phyloP scores from a whole-genome alignment of 1,139 yeast species.

The Nakaseomyces glabratus region DNA sequence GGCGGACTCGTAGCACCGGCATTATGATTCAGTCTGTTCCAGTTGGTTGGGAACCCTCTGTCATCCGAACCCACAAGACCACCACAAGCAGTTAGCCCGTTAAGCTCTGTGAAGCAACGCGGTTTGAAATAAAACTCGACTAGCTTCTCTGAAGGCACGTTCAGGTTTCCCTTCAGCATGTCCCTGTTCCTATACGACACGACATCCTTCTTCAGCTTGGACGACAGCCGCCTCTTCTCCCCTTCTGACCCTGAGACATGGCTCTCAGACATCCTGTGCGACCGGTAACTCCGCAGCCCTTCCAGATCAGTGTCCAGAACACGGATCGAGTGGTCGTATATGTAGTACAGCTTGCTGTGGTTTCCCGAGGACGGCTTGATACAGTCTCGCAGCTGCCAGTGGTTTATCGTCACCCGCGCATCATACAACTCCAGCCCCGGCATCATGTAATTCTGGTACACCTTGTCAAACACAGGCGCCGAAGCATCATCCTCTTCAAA shows the following conservation, averaged over 20 bases:
- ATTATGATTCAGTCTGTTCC: slow-evolving; percentile 17
- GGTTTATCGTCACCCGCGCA: slow-evolving; percentile 38
- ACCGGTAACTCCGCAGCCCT: slow-evolving; percentile 9
- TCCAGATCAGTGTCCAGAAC: slow-evolving; percentile 34
- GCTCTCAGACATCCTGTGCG: slow-evolving; percentile 17
- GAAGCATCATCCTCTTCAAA: slow-evolving; percentile 2
- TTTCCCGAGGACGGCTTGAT: slow-evolving; percentile 40
- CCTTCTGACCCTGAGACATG: slow-evolving; percentile 13
- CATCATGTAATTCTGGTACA: slow-evolving; percentile 29
- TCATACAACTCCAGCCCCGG: slow-evolving; percentile 29
- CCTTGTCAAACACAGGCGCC: slow-evolving; percentile 15
- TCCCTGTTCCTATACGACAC: too few species aligned
- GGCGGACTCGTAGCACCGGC: slow-evolving; percentile 4
- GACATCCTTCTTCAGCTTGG: too few species aligned
- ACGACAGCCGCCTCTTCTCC: slow-evolving; percentile 23
- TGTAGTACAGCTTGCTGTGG: slow-evolving; percentile 40
- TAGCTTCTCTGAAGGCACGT: slow-evolving; percentile 29
- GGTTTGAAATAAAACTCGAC: slow-evolving; percentile 53
- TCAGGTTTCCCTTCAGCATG: neutral
- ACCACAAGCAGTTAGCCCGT: slow-evolving; percentile 57
- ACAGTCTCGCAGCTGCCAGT: slow-evolving; percentile 85
- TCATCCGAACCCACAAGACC: slow-evolving; percentile 46
- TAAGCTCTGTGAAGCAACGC: slow-evolving; percentile 55
- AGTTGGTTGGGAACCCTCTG: slow-evolving; percentile 26
- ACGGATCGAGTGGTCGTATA: slow-evolving; percentile 40